Evolutionary conservation across 1,284 basidiomycete species (phyloP), one percentile per base, ranked within the genome.

Genomic region (Heterobasidion irregulare): DNA sequence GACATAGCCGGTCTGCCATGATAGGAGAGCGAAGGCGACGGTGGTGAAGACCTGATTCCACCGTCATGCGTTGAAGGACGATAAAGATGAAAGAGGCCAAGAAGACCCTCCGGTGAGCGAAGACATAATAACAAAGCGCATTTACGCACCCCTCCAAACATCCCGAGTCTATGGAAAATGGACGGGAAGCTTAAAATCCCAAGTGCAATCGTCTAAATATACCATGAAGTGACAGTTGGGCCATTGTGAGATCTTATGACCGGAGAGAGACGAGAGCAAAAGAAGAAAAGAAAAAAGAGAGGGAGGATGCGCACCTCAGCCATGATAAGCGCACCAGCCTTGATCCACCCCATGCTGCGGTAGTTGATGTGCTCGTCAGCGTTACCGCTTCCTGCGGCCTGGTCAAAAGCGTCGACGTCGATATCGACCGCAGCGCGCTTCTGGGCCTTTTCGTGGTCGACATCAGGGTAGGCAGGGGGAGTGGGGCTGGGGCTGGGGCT

Each of bases 251-350:
- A 26, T 26, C 2, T 26, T 4, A 5, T 6, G 26, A 6, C 26
- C 26, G 26, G 0, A 26, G 26, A 41, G 6, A 3, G n/a, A 41
- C 3, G 38, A 5, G n/a, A 41, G 3, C 10, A 41, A 41, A 41
- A 7, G n/a, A n/a, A n/a, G 5, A 41, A 8, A n/a, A 41, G 6
- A 41, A 41, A 41, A 41, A 41, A 41, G 38, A 8, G n/a, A 41
- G 38, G n/a, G 10, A 33, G n/a, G 19, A n/a, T n/a, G 36, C 34
- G 18, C 16, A 55, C 54, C 54, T 56, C 55, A 4, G 55, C 55
- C 55, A 56, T 56, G 51, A 56, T 52, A 6, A 56, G 36, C 13
- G 55, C 55, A 18, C 55, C 55, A 34, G 55, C 55, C 47, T 56
- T 56, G 44, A 56, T 44, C 55, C 55, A 56, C 10, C 55, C 55